Evolutionary conservation across 179 eudicot genomes (phyloP).

Genomic region (Beta corolliflora): DNA sequence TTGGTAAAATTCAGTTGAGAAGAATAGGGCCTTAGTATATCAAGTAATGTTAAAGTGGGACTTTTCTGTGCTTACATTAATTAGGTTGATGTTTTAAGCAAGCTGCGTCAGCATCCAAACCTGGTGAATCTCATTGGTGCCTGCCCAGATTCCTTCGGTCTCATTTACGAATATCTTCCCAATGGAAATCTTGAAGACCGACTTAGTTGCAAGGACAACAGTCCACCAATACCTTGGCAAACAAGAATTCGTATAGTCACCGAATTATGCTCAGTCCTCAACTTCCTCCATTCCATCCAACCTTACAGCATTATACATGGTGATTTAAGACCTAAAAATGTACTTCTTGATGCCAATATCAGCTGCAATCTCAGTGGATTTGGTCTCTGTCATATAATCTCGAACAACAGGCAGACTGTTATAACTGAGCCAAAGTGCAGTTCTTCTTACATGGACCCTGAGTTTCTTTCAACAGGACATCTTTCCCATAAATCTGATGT

Average conservation of each 20-base stretch:
- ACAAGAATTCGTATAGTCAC: constrained; percentile 72
- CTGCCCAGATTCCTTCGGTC: constrained; percentile 64
- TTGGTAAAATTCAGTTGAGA: too few relatives aligned
- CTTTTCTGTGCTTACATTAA: not conserved
- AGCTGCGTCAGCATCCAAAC: constrained; percentile 80
- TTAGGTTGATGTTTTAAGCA: constrained; percentile 78
- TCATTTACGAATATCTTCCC: constrained; percentile 76
- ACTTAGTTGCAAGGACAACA: constrained; percentile 64
- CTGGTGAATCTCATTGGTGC: constrained; percentile 76
- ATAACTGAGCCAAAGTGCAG: constrained; percentile 65
- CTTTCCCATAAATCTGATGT: constrained; percentile 71
- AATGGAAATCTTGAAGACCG: constrained; percentile 90
- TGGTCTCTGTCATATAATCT: constrained; percentile 61
- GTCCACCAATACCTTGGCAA: constrained; percentile 75
- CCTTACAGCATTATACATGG: constrained; percentile 67
- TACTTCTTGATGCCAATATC: constrained; percentile 64
- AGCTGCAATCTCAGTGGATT: constrained; percentile 73
- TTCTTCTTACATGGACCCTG: constrained; percentile 61
- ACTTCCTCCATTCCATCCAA: constrained; percentile 66
- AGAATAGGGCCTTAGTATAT: too few relatives aligned
- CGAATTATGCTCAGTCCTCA: constrained; percentile 75
- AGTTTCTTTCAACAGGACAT: constrained; percentile 54
- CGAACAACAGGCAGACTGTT: constrained; percentile 33
- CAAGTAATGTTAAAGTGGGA: not conserved
- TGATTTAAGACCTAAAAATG: constrained; percentile 62